Conservation (phyloP, 106 monocot genomes). For the Allium sativum region DNA sequence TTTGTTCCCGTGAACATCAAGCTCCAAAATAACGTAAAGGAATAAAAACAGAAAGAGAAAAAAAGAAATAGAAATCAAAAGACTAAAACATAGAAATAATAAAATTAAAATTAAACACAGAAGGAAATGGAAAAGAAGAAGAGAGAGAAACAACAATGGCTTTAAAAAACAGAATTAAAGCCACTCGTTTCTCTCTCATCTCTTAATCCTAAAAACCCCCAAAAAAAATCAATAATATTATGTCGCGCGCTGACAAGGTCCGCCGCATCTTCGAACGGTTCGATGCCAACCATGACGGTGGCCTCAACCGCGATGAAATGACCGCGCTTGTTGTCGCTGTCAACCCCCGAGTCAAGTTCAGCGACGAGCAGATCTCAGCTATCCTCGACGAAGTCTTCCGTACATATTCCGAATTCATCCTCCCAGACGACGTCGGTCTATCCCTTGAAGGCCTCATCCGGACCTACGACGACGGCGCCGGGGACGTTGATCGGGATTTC, state of each 20-base stretch:
- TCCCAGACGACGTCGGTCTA: slow-evolving; percentile 24
- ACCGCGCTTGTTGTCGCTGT: slow-evolving; percentile 74
- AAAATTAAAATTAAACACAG: not conserved
- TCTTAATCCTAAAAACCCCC: not conserved
- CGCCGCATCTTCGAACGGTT: slow-evolving; percentile 68
- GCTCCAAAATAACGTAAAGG: slow-evolving; percentile 1
- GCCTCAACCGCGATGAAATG: slow-evolving; percentile 82
- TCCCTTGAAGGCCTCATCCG: slow-evolving; percentile 39
- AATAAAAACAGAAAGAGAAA: not conserved
- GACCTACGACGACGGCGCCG: slow-evolving; percentile 76
- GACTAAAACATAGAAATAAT: not conserved
- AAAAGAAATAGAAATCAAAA: not conserved
- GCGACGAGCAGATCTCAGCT: slow-evolving; percentile 67
- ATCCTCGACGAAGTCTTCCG: slow-evolving; percentile 94
- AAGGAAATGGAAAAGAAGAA: not conserved
- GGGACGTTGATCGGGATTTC: slow-evolving; percentile 67
- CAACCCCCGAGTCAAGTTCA: slow-evolving; percentile 82
- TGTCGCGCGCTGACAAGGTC: slow-evolving; percentile 54
- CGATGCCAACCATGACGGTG: slow-evolving; percentile 71
- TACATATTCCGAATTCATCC: slow-evolving; percentile 52
- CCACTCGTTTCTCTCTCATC: slow-evolving; percentile 7
- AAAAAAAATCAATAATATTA: not conserved
- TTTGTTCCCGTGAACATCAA: not conserved
- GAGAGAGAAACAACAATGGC: not conserved
- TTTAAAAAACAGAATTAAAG: slow-evolving; percentile 2